Evolutionary conservation across 495 filamentous ascomycete species (phyloP), one percentile per base, ranked within the genome.

Genomic region (Bacidia gigantensis): DNA sequence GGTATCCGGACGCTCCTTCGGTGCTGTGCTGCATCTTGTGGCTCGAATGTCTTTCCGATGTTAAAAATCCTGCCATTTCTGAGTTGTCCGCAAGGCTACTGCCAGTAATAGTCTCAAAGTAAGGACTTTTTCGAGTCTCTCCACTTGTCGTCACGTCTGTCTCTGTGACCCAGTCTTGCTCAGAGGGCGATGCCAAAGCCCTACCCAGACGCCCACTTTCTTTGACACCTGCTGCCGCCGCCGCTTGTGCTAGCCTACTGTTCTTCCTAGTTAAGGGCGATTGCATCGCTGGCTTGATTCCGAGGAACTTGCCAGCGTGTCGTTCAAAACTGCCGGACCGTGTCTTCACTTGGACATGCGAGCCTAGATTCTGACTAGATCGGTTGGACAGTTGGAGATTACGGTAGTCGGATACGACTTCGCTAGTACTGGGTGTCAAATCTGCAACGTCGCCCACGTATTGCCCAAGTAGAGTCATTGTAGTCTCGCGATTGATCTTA

Each of bases 151-250:
- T 54, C 11, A 20, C 26, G 46, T 50, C 56, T 9, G 56, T 51
- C n/a, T 55, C 48, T 20, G 52, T 58, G 12, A 55, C 52, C 56
- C 56, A 58, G 35, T 58, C 56, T 24, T 42, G 46, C 18, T 58
- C 56, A 3, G 25, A 46, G 26, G 40, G 46, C 46, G 23, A 41
- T 23, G 35, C 26, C 40, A 43, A 18, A 9, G 24, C 52, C 11
- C 35, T 48, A 14, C 29, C 48, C 22, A 55, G 38, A 25, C 51
- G 47, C 21, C 47, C 48, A n/a, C 24, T n/a, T 35, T 55, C 18
- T 23, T 41, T 44, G 12, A 52, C 29, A 26, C 53, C 46, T 9
- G 35, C 41, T 11, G 46, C 40, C 45, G 32, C 40, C 5, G 46
- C 11, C 2, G 40, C 50, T 18, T 49, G 22, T 18, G 42, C 49